These are phyloP conservation scores for Nematocida major DNA, from an alignment of 371 early-diverging fungal species.

Conservation along the genomic window DNA sequence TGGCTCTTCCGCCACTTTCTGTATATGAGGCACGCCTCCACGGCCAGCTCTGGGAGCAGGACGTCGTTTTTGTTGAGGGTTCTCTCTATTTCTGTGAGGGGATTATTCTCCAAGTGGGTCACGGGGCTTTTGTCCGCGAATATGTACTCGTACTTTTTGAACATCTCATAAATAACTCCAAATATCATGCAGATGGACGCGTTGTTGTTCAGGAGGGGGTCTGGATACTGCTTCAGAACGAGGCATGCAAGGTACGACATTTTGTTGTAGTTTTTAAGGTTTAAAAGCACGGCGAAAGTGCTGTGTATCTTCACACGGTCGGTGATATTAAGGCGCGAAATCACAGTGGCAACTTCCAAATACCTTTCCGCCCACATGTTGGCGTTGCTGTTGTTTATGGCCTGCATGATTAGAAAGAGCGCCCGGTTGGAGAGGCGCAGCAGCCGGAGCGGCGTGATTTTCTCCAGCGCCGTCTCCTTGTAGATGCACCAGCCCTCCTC, in stretches of 20 bases:
- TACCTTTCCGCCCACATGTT: conserved; percentile 32
- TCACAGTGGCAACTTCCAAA: conserved; percentile 27
- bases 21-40: background rate
- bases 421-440: background rate
- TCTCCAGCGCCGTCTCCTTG: background rate
- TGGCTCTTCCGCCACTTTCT: conserved; percentile 8
- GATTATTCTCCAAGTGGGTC: too few species aligned
- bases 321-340: conserved; percentile 16
- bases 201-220: background rate
- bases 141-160: background rate
- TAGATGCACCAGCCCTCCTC: conserved; percentile 62
- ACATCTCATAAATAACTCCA: background rate
- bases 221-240: conserved; percentile 29
- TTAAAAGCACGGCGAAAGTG: background rate
- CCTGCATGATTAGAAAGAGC: conserved; percentile 9
- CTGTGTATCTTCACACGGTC: background rate
- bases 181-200: background rate
- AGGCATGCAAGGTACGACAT: background rate
- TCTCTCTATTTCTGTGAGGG: too few species aligned
- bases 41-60: background rate
- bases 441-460: background rate
- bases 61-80: background rate
- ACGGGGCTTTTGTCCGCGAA: background rate
- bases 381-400: conserved; percentile 9
- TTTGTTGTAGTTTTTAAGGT: conserved; percentile 9